phyloP scores from a whole-genome alignment of 257 asterid species.

The Petunia axillaris region DNA sequence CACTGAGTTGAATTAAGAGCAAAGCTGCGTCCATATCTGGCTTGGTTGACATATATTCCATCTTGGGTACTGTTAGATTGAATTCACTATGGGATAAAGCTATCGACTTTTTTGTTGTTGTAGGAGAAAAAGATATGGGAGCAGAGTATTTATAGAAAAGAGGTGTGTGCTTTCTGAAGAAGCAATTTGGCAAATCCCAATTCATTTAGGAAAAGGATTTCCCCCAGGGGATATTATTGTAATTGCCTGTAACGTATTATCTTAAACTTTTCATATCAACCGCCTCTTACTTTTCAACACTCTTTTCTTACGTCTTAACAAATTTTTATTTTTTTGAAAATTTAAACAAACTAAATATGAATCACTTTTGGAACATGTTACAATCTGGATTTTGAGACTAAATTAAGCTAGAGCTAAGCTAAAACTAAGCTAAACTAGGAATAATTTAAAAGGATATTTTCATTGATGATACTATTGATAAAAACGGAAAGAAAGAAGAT shows the following conservation, averaged over 20 bases:
- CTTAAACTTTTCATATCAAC: neutral
- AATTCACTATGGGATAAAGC: neutral
- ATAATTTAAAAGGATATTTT: no score
- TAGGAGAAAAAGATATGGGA: neutral
- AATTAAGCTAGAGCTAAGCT: no score
- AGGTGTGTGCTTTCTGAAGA: neutral
- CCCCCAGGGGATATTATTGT: neutral
- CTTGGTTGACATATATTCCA: neutral
- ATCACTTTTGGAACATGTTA: no score
- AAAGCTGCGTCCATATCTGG: constrained; percentile 42
- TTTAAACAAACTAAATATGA: no score
- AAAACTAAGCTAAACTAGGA: no score
- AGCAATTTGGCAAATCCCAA: neutral
- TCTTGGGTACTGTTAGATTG: neutral
- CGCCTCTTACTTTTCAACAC: neutral
- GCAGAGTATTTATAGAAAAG: neutral
- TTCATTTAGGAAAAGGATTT: neutral
- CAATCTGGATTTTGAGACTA: no score
- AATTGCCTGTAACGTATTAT: neutral
- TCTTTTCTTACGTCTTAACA: no score
- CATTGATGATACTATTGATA: no score
- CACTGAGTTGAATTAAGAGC: constrained; percentile 45
- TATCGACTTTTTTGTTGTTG: no score
- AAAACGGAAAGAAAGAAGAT: no score
- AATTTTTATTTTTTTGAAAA: no score